Evolutionary conservation across 495 filamentous ascomycete species (phyloP).

Genomic region (Neohortaea acidophila): DNA sequence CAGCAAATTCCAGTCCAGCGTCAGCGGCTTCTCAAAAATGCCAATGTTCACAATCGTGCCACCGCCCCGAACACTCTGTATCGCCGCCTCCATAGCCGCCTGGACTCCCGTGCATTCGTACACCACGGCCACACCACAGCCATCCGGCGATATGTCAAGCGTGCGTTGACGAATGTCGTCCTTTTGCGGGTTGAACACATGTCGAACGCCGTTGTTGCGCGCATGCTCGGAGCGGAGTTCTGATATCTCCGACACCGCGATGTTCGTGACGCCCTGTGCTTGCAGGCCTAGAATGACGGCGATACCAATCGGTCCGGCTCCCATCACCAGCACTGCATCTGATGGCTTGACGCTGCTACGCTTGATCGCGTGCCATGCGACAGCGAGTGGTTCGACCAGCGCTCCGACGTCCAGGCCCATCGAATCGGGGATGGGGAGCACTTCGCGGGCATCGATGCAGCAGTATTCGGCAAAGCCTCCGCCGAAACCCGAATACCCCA

Average conservation of each 20-base stretch:
- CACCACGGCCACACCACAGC: not conserved
- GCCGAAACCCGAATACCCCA: constrained; percentile 18
- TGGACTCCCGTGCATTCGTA: constrained; percentile 3
- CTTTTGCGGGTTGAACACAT: constrained; percentile 4
- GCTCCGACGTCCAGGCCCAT: constrained; percentile 15
- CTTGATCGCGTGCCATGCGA: constrained; percentile 19
- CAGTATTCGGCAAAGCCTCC: constrained; percentile 18
- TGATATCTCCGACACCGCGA: constrained; percentile 4
- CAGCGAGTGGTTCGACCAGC: constrained; percentile 21
- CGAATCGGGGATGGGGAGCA: constrained; percentile 16
- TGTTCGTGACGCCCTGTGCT: constrained; percentile 1
- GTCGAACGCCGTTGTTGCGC: not conserved
- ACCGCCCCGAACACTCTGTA: not conserved
- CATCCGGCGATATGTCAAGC: constrained; percentile 3
- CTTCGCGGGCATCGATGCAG: constrained; percentile 14
- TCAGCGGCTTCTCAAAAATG: constrained; percentile 6
- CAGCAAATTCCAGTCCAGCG: constrained; percentile 1
- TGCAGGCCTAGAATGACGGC: constrained; percentile 18
- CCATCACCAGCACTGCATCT: constrained; percentile 12
- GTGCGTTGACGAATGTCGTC: not conserved
- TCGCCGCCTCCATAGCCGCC: constrained; percentile 1
- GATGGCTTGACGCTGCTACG: constrained; percentile 4
- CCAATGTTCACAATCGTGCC: constrained; percentile 4
- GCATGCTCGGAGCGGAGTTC: constrained; percentile 4
- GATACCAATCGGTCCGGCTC: constrained; percentile 22